Conservation (phyloP, 2,329 filamentous ascomycete genomes). For the Colletotrichum agaves region DNA sequence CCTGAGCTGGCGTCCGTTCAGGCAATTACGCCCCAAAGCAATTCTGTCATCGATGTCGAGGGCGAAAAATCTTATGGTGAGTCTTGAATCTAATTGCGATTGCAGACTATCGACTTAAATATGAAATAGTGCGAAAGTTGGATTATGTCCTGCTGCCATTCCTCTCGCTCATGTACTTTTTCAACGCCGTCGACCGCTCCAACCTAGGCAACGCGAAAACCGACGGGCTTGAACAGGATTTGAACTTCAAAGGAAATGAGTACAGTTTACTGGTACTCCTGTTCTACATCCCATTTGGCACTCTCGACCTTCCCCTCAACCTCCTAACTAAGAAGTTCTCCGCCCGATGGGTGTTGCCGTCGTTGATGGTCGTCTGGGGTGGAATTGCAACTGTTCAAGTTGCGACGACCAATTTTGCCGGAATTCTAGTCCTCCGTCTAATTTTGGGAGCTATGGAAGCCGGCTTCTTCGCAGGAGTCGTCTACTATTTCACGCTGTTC, state of each 20-base stretch:
- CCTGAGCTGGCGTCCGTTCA: not conserved
- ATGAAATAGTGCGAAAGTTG: not conserved
- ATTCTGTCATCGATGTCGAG: not conserved
- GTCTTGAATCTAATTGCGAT: not conserved
- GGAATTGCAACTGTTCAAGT: conserved; percentile 51
- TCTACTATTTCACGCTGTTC: conserved; percentile 64
- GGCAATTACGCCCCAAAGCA: no score
- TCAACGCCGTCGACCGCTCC: conserved; percentile 15
- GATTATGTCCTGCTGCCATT: not conserved
- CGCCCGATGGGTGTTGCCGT: conserved; percentile 42
- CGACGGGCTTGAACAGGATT: conserved; percentile 3
- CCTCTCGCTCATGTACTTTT: conserved; percentile 8
- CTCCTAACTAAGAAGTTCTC: conserved; percentile 59
- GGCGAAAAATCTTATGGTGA: conserved; percentile 1
- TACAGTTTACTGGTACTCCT: conserved; percentile 7
- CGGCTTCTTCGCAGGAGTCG: conserved; percentile 65
- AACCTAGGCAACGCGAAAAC: conserved; percentile 14
- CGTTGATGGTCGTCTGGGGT: conserved; percentile 60
- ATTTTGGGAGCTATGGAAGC: conserved; percentile 61
- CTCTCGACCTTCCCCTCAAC: conserved; percentile 60
- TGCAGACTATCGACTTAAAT: not conserved
- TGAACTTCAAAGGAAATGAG: conserved; percentile 8
- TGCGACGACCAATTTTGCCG: conserved; percentile 54
- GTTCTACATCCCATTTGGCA: conserved; percentile 41
- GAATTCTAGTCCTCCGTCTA: conserved; percentile 60